Evolutionary conservation across 805 yeast species (phyloP).

Genomic region (Cyberlindnera nakhonratchasimensis): DNA sequence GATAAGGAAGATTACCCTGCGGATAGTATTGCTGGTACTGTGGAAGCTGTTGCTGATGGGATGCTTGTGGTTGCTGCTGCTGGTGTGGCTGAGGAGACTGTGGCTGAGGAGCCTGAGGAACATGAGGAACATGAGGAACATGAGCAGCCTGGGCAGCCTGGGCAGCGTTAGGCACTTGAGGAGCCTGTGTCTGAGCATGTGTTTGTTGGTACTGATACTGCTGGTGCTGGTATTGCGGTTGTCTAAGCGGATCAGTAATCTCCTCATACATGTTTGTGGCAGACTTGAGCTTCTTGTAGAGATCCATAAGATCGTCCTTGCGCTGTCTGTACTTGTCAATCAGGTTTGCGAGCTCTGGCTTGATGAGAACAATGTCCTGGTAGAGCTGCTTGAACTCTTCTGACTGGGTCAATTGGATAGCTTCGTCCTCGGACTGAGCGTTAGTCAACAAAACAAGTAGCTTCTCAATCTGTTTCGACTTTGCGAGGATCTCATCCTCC

Average conservation of each 20-base stretch:
- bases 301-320: conserved; percentile 69
- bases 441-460: conserved; percentile 54
- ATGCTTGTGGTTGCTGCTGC: conserved; percentile 25
- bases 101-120: conserved; percentile 28
- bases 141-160: no score
- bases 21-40: conserved; percentile 5
- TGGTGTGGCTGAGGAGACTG: conserved; percentile 41
- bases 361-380: conserved; percentile 65
- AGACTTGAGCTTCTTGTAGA: conserved; percentile 65
- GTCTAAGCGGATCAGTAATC: conserved; percentile 48
- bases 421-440: conserved; percentile 26
- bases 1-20: conserved; percentile 8
- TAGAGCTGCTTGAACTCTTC: conserved; percentile 73
- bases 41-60: neutral
- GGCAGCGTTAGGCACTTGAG: neutral
- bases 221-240: conserved; percentile 19
- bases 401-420: conserved; percentile 40
- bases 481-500: conserved; percentile 53
- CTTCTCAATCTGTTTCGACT: conserved; percentile 61
- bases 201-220: conserved; percentile 31
- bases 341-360: conserved; percentile 69
- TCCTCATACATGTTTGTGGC: conserved; percentile 71
- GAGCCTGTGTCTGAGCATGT: neutral
- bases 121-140: neutral
- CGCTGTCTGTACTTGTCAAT: conserved; percentile 76